Base-by-base conservation (phyloP, 495 filamentous ascomycete species). In the Delitschia confertaspora region DNA sequence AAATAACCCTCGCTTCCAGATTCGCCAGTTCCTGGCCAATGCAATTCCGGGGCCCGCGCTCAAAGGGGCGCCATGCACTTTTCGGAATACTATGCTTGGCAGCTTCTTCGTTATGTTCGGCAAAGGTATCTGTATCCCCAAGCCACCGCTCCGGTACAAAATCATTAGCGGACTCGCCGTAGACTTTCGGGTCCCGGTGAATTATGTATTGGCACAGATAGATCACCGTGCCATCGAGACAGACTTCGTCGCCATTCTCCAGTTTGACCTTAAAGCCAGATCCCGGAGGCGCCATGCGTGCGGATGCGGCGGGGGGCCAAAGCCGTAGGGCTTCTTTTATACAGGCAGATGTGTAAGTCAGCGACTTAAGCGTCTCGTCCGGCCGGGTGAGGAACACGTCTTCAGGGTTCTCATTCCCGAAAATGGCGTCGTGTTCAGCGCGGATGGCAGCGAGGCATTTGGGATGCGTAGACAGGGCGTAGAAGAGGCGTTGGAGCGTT, bases 1-100 rank as follows among this genome's bases (percentile, higher is more conserved):
- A 27, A 10, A 63, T 56, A 30, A 65, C 48, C 33, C 54, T 55
- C 2, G 53, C 47, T 41, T 65, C 61, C 29, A 65, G 37, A 25
- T 60, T 55, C 10, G 62, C 59, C 16, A 65, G 47, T 27, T 62
- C 59, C 49, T 65, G 62, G 7, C 62, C 62, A n/a, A 65, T 60
- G 41, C 62, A 65, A 39, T 60, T 62, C 31, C 61, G 31, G 6
- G 52, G 53, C 3, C 62, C 62, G 6, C 55, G 43, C 22, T 51
- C 60, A 32, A 65, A 66, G 6, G 56, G 52, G 1, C 55, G 24
- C 51, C 57, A 64, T 3, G 62, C 60, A 17, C 31, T 49, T n/a
- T 46, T 34, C 1, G 53, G 53, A 24, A 58, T 38, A 1, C 32
- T 29, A 24, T 37, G 16, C 4, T 1, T 18, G 7, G 16, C 29